Evolutionary conservation across 2,329 filamentous ascomycete species (phyloP), one percentile per base, ranked within the genome.

Genomic region (Cytospora chrysosperma): DNA sequence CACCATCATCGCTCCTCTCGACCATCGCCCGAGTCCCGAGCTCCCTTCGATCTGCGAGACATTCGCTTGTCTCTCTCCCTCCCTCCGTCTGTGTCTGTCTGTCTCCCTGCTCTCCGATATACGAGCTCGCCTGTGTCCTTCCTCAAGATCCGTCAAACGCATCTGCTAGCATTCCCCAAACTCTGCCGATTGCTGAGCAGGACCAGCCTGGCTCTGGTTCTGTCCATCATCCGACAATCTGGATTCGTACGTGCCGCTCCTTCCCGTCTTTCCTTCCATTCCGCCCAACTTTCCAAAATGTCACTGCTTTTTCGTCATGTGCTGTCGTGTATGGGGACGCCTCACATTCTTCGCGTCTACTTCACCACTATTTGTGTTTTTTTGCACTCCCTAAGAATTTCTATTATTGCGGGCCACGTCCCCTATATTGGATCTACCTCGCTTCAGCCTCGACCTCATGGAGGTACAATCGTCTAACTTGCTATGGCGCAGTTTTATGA

Each of bases 401-500:
- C 24, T 24, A 30, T 50, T 37, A 34, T 49, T 9, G 30, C 27
- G 40, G 28, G 40, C 51, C 52, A 50, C 59, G 40, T 55, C 59
- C 40, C 59, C 59, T 61, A 61, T 61, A 55, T 43, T 37, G 59
- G 59, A 49, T 34, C 49, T 32, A 47, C 50, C 24, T 27, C 56
- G 21, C 56, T 32, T 49, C 24, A 34, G 56, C 40, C 47, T 19
- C 47, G 53, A 28, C 58, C 40, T 61, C 54, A 66, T 66, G 64
- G 64, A 64, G 57, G 49, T 61, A 32, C 61, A 66, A 27, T 47
- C 56, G 21, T 52, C 65, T 67, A 56, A 67, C 57, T 53, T 43
- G 50, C 49, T 43, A 43, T 66, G 67, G 65, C 62, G 62, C 69
- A 86, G 82, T 75, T 81, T 86, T 73, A 80, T 85, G 64, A 79